phyloP scores from a whole-genome alignment of 2,329 filamentous ascomycete genomes.

The Trichoderma sp. region DNA sequence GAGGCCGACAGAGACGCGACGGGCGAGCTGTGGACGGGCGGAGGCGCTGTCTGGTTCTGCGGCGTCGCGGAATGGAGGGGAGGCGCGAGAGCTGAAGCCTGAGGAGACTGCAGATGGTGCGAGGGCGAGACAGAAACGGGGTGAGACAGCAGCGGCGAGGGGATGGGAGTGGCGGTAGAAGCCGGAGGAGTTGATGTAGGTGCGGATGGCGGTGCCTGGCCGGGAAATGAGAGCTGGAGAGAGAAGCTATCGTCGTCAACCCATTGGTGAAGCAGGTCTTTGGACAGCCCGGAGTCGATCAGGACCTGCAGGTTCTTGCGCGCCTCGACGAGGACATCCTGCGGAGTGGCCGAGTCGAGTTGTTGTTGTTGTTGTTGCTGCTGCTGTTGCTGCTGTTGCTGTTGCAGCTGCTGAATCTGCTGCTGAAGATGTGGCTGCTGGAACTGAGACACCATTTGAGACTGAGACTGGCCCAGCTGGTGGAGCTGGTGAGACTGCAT shows the following conservation, averaged over 20 bases:
- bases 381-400: slow-evolving; percentile 25
- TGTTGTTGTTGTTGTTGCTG: slow-evolving; percentile 20
- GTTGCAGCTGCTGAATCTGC: slow-evolving; percentile 22
- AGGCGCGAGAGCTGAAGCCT: slow-evolving; percentile 23
- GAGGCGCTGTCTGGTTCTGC: slow-evolving; percentile 30
- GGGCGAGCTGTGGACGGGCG: slow-evolving; percentile 22
- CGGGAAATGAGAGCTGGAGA: slow-evolving; percentile 30
- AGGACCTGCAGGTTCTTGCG: slow-evolving; percentile 45
- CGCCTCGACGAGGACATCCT: slow-evolving; percentile 45
- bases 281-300: slow-evolving; percentile 45
- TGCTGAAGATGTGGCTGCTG: slow-evolving; percentile 12
- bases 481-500: slow-evolving; percentile 27
- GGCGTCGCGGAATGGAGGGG: slow-evolving; percentile 33
- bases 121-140: slow-evolving; percentile 19
- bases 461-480: slow-evolving; percentile 22
- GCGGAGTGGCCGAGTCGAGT: slow-evolving; percentile 35
- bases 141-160: slow-evolving; percentile 19
- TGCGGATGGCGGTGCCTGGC: slow-evolving; percentile 10
- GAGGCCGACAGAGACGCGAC: slow-evolving; percentile 20
- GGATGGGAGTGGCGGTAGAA: slow-evolving; percentile 20
- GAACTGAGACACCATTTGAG: slow-evolving; percentile 16
- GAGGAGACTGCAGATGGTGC: slow-evolving; percentile 17
- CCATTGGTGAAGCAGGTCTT: slow-evolving; percentile 42
- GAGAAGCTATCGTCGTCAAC: slow-evolving; percentile 39
- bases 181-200: slow-evolving; percentile 15